phyloP scores from a whole-genome alignment of 305 asterid species.

The Petunia hybrid region DNA sequence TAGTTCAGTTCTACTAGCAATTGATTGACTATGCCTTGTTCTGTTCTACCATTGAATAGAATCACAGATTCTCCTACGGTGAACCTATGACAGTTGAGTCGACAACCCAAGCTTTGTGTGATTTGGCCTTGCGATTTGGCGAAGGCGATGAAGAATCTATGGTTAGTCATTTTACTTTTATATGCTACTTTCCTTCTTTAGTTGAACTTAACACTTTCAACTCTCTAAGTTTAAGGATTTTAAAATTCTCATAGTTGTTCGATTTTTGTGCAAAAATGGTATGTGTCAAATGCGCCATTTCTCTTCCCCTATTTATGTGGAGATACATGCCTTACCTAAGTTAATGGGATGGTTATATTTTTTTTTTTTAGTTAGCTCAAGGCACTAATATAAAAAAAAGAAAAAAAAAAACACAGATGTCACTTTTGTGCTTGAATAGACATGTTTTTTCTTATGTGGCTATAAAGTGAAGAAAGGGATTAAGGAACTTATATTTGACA shows the following conservation, averaged over 20 bases:
- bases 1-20: background rate
- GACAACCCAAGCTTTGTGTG: conserved; percentile 98
- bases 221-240: background rate
- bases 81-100: conserved; percentile 99
- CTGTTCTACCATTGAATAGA: conserved; percentile 51
- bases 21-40: conserved; percentile 25
- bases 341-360: background rate
- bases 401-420: no score
- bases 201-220: background rate
- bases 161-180: conserved; percentile 49
- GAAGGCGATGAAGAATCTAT: conserved; percentile 99
- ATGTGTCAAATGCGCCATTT: background rate
- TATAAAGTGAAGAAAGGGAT: no score
- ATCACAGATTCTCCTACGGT: conserved; percentile 95
- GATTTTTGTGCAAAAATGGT: background rate
- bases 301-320: background rate
- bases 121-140: conserved; percentile 94
- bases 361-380: no score
- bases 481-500: no score
- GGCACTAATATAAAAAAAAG: no score
- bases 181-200: background rate
- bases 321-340: background rate
- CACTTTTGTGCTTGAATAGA: no score
- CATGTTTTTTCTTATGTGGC: no score
- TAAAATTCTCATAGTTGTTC: background rate